Base-by-base conservation (phyloP, 192 early-diverging fungal species). In the Coemansia sp. region DNA sequence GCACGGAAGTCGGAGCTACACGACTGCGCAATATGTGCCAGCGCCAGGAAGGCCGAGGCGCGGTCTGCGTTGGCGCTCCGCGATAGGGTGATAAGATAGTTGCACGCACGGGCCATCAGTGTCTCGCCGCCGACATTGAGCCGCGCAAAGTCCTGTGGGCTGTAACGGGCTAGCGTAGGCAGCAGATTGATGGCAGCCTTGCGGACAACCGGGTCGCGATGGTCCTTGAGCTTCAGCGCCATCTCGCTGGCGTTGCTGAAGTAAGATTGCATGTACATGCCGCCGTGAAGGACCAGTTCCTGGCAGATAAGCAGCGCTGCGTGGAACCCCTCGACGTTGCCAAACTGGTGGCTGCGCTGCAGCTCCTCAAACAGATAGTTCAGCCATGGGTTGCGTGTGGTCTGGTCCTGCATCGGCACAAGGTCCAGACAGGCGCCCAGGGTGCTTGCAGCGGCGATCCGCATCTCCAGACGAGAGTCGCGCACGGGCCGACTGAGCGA, bases 381-480 rank as follows among this genome's bases (percentile, higher is more conserved):
- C 57, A 94, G 92, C 92, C 91, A 94, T 23, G 70, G 73, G 60
- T 71, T 72, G 57, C 88, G 77, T 41, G 83, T 57, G 17, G 81
- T 82, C 59, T 77, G 90, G 50, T 96, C 94, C 14, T 91, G 87
- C 34, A 87, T 81, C 29, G 93, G 83, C 22, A 95, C 83, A n/a
- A 96, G 86, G n/a, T 86, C 78, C 22, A 98, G 72, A 36, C 92
- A 92, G 3, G 88, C 91, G 15, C 86, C 87, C 20, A 98, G 71
- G 42, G 89, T 88, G 25, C 93, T 89, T 10, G 91, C 92, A 3
- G 92, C 94, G n/a, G 89, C 89, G 50, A 88, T 85, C 17, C 96
- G 86, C 56, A 95, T 91, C n/a, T 84, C 82, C 56, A 88, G 81
- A 64, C 88, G 90, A 14, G 84, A 81, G 75, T 99, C 96, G 23